Percentiles rank a stretch among this genome's conserved stretches.
Evolutionary conservation across 1,284 basidiomycete genomes (phyloP).

Genomic region (Schizopora paradoxa): DNA sequence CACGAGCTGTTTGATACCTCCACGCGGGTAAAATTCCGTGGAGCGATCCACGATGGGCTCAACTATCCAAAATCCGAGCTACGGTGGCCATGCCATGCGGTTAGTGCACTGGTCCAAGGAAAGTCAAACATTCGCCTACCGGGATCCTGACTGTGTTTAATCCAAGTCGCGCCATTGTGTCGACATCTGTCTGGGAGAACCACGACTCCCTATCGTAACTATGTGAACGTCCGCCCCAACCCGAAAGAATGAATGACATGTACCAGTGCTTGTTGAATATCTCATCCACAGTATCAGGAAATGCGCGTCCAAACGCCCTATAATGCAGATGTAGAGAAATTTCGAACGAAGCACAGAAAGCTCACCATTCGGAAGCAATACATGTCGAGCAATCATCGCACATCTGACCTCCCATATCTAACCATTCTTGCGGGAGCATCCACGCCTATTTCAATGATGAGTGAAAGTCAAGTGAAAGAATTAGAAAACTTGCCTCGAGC

Average conservation of each 20-base stretch:
- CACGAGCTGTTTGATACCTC: constrained; percentile 62
- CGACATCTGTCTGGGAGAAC: constrained; percentile 62
- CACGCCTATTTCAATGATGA: constrained; percentile 33
- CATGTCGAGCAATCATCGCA: constrained; percentile 51
- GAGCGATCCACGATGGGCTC: constrained; percentile 60
- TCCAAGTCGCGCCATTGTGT: constrained; percentile 43
- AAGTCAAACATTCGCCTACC: constrained; percentile 35
- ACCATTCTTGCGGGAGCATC: constrained; percentile 71
- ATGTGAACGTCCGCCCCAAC: too few species aligned
- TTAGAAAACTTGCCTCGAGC: constrained; percentile 38
- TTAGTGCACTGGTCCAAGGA: neutral
- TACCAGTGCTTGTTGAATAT: constrained; percentile 64
- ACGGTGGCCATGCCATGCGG: neutral
- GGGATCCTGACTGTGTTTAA: constrained; percentile 76
- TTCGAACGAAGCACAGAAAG: too few species aligned
- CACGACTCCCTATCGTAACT: constrained; percentile 56
- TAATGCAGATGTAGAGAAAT: constrained; percentile 11
- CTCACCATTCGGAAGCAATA: constrained; percentile 57
- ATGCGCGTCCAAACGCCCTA: constrained; percentile 53
- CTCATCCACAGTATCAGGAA: constrained; percentile 52
- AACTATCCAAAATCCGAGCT: constrained; percentile 80
- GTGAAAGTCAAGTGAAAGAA: neutral
- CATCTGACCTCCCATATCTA: constrained; percentile 55
- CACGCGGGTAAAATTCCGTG: constrained; percentile 60
- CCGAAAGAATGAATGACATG: constrained; percentile 16